A percentile compares a stretch with the other conserved stretches of the same genome.
These are phyloP conservation scores for Wickerhamomyces silvicola DNA, from an alignment of 805 yeast genomes.

Conservation along the genomic window DNA sequence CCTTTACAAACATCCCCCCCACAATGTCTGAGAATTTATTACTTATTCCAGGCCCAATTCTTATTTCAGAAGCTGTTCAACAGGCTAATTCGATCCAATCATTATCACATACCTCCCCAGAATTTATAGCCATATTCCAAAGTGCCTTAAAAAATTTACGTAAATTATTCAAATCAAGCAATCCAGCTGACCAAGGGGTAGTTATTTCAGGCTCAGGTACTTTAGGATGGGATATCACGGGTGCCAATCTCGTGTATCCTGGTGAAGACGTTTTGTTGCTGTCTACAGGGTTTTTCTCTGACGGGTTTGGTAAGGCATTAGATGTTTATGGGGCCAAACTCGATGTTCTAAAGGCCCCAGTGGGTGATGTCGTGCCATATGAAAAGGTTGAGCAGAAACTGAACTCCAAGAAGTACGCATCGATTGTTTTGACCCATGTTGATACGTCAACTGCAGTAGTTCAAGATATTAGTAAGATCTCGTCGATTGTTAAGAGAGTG, in stretches of 20 bases:
- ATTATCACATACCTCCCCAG: conserved; percentile 85
- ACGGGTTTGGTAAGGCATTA: conserved; percentile 72
- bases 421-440: conserved; percentile 86
- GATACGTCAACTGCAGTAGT: conserved; percentile 97
- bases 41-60: conserved; percentile 84
- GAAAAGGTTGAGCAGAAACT: conserved; percentile 51
- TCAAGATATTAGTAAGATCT: conserved; percentile 56
- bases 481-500: conserved; percentile 50
- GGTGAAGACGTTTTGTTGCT: conserved; percentile 74
- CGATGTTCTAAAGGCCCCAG: conserved; percentile 60
- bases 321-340: conserved; percentile 69
- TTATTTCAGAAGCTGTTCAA: conserved; percentile 73
- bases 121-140: conserved; percentile 70
- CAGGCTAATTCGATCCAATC: conserved; percentile 78
- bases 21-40: conserved; percentile 28
- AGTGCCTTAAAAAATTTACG: conserved; percentile 62
- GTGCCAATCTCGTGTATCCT: conserved; percentile 60
- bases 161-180: conserved; percentile 64
- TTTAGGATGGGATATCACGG: conserved; percentile 89
- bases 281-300: conserved; percentile 88
- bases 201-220: conserved; percentile 90
- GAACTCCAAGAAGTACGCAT: conserved; percentile 44
- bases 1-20: neutral
- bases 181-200: conserved; percentile 65
- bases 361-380: conserved; percentile 66